Percentiles rank a stretch among this genome's conserved stretches.
These are phyloP conservation scores for Termitomyces sp. DNA, from an alignment of 768 basidiomycete genomes.

Conservation along the genomic window DNA sequence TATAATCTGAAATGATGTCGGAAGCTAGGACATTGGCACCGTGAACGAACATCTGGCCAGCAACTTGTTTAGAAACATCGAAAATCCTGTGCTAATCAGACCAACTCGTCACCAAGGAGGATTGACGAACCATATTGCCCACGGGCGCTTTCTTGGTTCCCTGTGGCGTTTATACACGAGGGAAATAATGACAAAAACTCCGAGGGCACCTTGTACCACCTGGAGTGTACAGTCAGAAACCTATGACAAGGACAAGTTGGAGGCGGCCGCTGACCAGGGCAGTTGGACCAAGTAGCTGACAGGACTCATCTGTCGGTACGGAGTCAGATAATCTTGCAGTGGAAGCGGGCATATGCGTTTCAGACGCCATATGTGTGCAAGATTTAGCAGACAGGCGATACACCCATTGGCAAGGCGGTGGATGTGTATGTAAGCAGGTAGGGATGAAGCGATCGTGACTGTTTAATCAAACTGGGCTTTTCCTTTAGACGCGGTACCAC, in stretches of 20 bases:
- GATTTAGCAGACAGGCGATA: background rate
- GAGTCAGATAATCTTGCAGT: constrained; percentile 12
- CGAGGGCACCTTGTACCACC: constrained; percentile 85
- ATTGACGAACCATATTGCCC: constrained; percentile 79
- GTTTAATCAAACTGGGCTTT: too few species aligned
- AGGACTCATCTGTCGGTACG: constrained; percentile 44
- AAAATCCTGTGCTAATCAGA: constrained; percentile 58
- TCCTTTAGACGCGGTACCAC: background rate
- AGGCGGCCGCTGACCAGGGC: constrained; percentile 33
- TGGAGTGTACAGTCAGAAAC: constrained; percentile 44
- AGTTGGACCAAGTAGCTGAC: constrained; percentile 45
- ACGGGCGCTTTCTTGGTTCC: constrained; percentile 80
- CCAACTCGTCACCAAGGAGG: background rate
- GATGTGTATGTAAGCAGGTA: constrained; percentile 9
- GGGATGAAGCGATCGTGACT: background rate
- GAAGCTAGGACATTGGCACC: constrained; percentile 76
- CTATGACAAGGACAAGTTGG: constrained; percentile 32
- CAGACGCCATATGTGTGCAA: constrained; percentile 1
- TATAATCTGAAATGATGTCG: constrained; percentile 62
- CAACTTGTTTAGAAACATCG: constrained; percentile 88
- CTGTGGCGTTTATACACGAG: constrained; percentile 85
- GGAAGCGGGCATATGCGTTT: background rate
- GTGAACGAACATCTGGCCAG: constrained; percentile 82
- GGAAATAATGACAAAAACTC: constrained; percentile 83
- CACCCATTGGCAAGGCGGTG: background rate